phyloP scores from a whole-genome alignment of 345 rosid species.

The Rhodamnia rubescens region DNA sequence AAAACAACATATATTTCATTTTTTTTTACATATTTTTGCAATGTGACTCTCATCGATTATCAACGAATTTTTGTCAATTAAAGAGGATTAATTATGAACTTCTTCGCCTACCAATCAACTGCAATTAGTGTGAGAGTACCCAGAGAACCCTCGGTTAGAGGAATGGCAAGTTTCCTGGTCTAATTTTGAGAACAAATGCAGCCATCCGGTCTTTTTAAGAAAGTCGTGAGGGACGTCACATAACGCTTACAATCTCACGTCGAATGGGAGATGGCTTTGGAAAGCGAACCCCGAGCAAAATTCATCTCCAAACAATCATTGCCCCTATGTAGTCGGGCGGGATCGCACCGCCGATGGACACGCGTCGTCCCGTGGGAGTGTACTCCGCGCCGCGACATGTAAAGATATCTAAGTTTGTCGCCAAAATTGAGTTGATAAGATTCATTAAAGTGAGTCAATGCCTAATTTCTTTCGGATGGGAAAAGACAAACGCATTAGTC shows the following conservation, averaged over 20 bases:
- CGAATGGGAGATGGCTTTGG: background rate
- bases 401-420: background rate
- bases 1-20: background rate
- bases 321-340: background rate
- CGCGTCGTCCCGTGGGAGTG: background rate
- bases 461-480: background rate
- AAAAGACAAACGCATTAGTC: background rate
- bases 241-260: background rate
- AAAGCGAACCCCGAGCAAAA: background rate
- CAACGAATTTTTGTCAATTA: background rate
- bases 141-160: too few species aligned
- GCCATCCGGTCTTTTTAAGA: background rate
- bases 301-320: background rate
- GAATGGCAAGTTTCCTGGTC: background rate
- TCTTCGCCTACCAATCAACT: background rate
- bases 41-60: background rate
- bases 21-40: background rate
- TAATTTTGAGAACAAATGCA: background rate
- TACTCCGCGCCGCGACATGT: background rate
- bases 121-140: background rate
- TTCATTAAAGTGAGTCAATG: background rate
- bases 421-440: rapidly evolving
- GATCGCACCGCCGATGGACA: background rate
- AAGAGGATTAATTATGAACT: background rate
- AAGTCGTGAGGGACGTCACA: background rate